These are phyloP conservation scores for Elasticomyces elasticus DNA, from an alignment of 495 filamentous ascomycete genomes.

Conservation along the genomic window DNA sequence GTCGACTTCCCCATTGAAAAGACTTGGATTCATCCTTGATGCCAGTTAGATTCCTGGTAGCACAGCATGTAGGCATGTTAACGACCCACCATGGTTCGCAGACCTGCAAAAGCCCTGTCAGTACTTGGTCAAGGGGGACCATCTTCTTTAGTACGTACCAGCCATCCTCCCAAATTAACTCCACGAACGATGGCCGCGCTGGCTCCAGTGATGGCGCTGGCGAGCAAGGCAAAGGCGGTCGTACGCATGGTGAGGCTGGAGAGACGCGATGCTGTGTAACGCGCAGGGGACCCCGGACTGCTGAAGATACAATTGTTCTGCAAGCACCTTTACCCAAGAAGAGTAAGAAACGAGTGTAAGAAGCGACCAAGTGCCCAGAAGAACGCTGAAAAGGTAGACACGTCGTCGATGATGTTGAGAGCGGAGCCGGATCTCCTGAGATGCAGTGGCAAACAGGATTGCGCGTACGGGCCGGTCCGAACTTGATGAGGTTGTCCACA, in stretches of 20 bases:
- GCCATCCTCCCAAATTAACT: constrained; percentile 13
- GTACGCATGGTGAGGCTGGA: neutral
- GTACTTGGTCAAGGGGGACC: too few relatives aligned
- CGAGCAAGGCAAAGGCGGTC: neutral
- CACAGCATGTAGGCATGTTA: neutral
- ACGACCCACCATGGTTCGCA: constrained; percentile 8
- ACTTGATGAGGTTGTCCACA: too few relatives aligned
- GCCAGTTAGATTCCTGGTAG: neutral
- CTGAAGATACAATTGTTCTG: too few relatives aligned
- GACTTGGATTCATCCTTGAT: constrained; percentile 8
- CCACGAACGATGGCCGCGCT: constrained; percentile 5
- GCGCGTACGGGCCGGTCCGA: too few relatives aligned
- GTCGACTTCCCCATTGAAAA: constrained; percentile 3
- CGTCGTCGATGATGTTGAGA: too few relatives aligned
- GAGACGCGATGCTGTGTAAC: too few relatives aligned
- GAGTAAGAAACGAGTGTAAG: neutral
- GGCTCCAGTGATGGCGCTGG: neutral
- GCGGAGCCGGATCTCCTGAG: too few relatives aligned
- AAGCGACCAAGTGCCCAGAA: neutral
- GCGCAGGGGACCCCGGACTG: too few relatives aligned
- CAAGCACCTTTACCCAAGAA: neutral
- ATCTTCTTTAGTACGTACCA: too few relatives aligned
- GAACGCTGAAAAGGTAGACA: neutral
- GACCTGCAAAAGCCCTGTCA: too few relatives aligned
- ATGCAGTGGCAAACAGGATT: too few relatives aligned